Conservation (phyloP, 176 grass and related monocot species). For the Zizania latifolia region DNA sequence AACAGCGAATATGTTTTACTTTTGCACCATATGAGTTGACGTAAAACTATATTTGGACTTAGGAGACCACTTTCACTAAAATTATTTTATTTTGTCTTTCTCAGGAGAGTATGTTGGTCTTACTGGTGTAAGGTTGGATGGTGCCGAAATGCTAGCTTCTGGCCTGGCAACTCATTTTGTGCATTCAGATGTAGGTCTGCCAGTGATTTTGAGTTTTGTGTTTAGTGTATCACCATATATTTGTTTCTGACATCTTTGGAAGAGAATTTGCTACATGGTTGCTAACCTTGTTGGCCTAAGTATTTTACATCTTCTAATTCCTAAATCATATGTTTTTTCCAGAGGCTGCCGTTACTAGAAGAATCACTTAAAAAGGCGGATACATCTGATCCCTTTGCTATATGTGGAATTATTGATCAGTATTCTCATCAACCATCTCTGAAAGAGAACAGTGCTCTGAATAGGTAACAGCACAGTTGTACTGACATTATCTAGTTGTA, state of each 20-base stretch:
- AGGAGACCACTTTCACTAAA: conserved; percentile 22
- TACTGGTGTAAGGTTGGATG: conserved; percentile 81
- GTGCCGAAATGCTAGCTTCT: conserved; percentile 84
- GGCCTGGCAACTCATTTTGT: conserved; percentile 96
- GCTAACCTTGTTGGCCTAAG: not conserved
- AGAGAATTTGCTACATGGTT: too few species aligned
- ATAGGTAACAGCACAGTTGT: conserved; percentile 44
- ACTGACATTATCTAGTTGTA: not conserved
- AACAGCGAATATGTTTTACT: not conserved
- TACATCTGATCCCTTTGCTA: conserved; percentile 54
- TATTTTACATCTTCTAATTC: not conserved
- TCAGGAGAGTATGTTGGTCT: conserved; percentile 96
- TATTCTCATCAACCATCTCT: conserved; percentile 58
- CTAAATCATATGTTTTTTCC: conserved; percentile 8
- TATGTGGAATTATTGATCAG: conserved; percentile 72
- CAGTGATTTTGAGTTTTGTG: conserved; percentile 6
- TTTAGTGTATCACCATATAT: not conserved
- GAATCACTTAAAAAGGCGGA: conserved; percentile 66
- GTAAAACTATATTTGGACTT: not conserved
- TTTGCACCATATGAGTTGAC: not conserved
- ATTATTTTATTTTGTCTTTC: conserved; percentile 23
- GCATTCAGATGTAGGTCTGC: conserved; percentile 53
- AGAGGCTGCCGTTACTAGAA: conserved; percentile 64
- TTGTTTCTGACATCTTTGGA: not conserved
- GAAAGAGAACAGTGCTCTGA: conserved; percentile 66